These are phyloP conservation scores for Themeda triandra DNA, from an alignment of 176 grass and related monocot species.

Conservation along the genomic window DNA sequence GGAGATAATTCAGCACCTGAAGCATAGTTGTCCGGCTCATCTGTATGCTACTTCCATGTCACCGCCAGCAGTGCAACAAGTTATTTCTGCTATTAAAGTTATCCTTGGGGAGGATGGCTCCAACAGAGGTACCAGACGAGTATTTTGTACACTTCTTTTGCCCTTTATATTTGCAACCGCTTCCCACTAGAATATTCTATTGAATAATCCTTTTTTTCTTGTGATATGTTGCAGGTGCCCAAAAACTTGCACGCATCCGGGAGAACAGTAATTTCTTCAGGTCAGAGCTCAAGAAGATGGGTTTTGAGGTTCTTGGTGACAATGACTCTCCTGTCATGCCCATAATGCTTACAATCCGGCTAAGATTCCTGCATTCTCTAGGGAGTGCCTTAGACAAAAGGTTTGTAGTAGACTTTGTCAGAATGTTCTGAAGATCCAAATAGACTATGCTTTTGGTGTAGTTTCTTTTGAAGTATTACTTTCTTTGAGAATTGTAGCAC, in stretches of 20 bases:
- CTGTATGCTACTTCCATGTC: conserved; percentile 91
- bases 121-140: conserved; percentile 49
- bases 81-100: conserved; percentile 77
- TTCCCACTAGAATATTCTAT: background rate
- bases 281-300: conserved; percentile 88
- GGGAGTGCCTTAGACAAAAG: conserved; percentile 76
- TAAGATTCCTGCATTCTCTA: conserved; percentile 85
- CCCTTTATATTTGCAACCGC: background rate
- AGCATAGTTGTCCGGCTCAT: conserved; percentile 72
- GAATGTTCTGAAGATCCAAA: background rate
- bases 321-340: conserved; percentile 90
- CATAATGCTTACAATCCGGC: conserved; percentile 91
- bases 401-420: conserved; percentile 30
- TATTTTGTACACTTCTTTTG: background rate
- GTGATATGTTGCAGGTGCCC: conserved; percentile 54
- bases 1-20: conserved; percentile 85
- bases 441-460: background rate
- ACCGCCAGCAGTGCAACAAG: conserved; percentile 83
- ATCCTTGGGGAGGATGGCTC: conserved; percentile 84
- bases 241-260: conserved; percentile 78
- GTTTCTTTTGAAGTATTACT: background rate
- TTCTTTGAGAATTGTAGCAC: background rate
- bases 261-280: conserved; percentile 96
- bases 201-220: background rate
- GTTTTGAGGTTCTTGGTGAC: conserved; percentile 89